Evolutionary conservation across 108 stramenopile species (phyloP).

Genomic region (Nitzschia sp.): DNA sequence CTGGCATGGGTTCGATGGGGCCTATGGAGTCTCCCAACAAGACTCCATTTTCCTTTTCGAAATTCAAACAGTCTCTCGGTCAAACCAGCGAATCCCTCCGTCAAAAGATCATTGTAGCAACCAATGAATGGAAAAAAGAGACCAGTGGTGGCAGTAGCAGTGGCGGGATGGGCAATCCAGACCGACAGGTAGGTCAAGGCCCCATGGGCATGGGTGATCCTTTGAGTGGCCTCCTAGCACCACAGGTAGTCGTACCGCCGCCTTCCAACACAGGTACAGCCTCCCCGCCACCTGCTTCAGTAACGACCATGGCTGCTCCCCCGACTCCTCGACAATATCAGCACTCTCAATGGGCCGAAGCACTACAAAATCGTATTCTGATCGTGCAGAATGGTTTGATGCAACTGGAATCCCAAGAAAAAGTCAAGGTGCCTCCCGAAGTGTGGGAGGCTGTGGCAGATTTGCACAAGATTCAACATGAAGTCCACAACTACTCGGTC

Average conservation of each 20-base stretch:
- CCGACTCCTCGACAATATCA: constrained; percentile 30
- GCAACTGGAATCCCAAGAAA: constrained; percentile 25
- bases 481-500: constrained; percentile 41
- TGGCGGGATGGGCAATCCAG: no score
- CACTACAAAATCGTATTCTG: constrained; percentile 19
- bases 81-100: constrained; percentile 31
- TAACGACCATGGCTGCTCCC: not conserved
- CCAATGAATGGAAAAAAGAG: constrained; percentile 36
- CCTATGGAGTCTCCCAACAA: not conserved
- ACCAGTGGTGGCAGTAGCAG: constrained; percentile 10
- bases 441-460: constrained; percentile 74
- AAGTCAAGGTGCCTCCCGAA: constrained; percentile 42
- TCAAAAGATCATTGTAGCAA: constrained; percentile 28
- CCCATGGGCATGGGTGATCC: no score
- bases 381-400: constrained; percentile 27
- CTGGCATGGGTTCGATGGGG: not conserved
- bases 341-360: constrained; percentile 33
- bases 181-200: no score
- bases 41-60: constrained; percentile 32
- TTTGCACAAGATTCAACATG: constrained; percentile 59
- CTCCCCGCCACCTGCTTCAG: no score
- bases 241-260: no score
- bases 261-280: no score
- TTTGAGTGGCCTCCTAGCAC: no score
- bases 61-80: constrained; percentile 33